Conservation (phyloP, 1,284 basidiomycete species). For the Tetrapyrgos nigripes region DNA sequence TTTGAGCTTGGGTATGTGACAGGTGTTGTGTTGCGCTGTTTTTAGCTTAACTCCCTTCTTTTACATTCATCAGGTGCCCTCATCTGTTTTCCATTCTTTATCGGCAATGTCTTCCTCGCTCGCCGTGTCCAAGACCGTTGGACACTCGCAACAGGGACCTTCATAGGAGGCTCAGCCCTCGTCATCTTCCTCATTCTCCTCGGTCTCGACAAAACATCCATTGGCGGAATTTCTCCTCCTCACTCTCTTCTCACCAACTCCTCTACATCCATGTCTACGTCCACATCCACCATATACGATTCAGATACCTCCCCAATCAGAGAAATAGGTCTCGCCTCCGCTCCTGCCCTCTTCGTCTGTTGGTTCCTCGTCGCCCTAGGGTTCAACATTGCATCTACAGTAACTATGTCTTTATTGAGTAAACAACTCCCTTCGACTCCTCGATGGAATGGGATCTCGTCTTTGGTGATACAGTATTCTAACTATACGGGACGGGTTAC, state of each 20-base stretch:
- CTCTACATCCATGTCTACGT: no score
- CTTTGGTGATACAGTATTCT: conserved; percentile 70
- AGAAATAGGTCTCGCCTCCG: neutral
- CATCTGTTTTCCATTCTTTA: conserved; percentile 69
- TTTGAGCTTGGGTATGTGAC: conserved; percentile 57
- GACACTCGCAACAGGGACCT: conserved; percentile 60
- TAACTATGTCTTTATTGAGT: conserved; percentile 67
- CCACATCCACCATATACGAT: no score
- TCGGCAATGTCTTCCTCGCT: conserved; percentile 63
- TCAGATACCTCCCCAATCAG: neutral
- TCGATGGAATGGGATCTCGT: conserved; percentile 62
- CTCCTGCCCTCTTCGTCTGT: conserved; percentile 60
- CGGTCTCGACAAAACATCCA: neutral
- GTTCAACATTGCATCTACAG: conserved; percentile 72
- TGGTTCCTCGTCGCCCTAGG: conserved; percentile 75
- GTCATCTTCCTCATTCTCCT: conserved; percentile 49
- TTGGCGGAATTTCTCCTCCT: neutral
- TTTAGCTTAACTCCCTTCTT: neutral
- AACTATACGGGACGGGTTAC: conserved; percentile 68
- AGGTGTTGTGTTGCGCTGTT: no score
- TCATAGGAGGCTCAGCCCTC: conserved; percentile 58
- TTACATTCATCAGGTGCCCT: conserved; percentile 45
- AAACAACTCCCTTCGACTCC: conserved; percentile 63
- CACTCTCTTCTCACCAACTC: no score
- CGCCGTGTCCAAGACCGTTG: conserved; percentile 65